These are phyloP conservation scores for Begonia masoniana DNA, from an alignment of 306 rosid species.

Conservation along the genomic window DNA sequence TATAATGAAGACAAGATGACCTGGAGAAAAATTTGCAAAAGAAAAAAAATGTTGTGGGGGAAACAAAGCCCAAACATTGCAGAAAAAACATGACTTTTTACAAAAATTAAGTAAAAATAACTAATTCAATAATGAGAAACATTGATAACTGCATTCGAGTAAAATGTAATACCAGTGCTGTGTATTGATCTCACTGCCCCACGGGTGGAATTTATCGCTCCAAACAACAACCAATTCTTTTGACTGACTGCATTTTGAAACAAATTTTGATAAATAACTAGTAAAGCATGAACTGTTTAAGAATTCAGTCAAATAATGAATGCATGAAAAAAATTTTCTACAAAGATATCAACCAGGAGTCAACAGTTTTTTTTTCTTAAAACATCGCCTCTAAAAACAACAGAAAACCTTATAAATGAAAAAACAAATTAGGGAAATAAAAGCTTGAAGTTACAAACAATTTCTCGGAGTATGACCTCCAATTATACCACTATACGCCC, in stretches of 20 bases:
- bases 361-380: too few species aligned
- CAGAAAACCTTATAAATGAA: background rate
- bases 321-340: too few species aligned
- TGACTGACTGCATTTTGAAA: slow-evolving; percentile 22
- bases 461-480: slow-evolving; percentile 19
- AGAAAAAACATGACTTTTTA: background rate
- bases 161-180: slow-evolving; percentile 43
- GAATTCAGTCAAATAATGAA: too few species aligned
- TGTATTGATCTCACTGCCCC: slow-evolving; percentile 42
- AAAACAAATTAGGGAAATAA: background rate
- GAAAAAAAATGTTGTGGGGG: background rate
- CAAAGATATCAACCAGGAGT: too few species aligned
- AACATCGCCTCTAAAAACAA: too few species aligned
- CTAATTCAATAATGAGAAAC: background rate
- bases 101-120: too few species aligned
- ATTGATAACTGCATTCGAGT: background rate
- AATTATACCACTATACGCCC: slow-evolving; percentile 15
- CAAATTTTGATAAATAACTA: slow-evolving; percentile 1
- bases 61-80: background rate
- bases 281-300: background rate
- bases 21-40: background rate
- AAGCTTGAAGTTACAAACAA: slow-evolving; percentile 20
- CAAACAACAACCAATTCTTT: slow-evolving; percentile 32
- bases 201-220: slow-evolving; percentile 30
- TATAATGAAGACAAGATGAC: too few species aligned